phyloP scores from a whole-genome alignment of 2,329 filamentous ascomycete genomes.

The Nectriaceae sp. region DNA sequence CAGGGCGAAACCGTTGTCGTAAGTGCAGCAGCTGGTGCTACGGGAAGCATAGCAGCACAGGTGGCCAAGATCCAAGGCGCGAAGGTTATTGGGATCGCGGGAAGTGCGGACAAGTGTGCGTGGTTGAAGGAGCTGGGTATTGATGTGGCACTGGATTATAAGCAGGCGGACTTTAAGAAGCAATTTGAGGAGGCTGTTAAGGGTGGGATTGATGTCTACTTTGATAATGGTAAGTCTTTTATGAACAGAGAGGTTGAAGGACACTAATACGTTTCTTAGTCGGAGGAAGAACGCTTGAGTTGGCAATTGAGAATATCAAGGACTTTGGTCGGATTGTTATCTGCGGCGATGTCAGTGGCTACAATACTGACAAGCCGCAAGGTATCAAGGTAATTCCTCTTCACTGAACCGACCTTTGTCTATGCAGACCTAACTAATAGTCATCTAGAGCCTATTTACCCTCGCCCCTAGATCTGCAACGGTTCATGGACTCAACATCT shows the following conservation, averaged over 20 bases:
- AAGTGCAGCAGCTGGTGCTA: constrained; percentile 70
- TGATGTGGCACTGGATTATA: background rate
- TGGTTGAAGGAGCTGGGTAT: background rate
- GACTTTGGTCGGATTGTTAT: constrained; percentile 63
- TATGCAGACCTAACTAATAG: constrained; percentile 17
- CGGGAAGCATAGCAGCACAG: constrained; percentile 68
- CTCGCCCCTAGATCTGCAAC: constrained; percentile 53
- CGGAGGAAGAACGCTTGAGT: constrained; percentile 67
- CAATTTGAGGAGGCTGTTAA: background rate
- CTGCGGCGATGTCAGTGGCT: constrained; percentile 68
- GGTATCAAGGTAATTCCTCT: constrained; percentile 45
- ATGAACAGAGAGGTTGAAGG: background rate
- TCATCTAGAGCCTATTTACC: constrained; percentile 42
- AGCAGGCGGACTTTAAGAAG: background rate
- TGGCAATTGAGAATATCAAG: constrained; percentile 62
- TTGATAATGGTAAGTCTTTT: background rate
- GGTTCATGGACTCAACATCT: constrained; percentile 71
- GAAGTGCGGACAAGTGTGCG: background rate
- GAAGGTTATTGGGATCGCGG: background rate
- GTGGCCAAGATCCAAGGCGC: constrained; percentile 67
- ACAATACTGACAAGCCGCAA: constrained; percentile 56
- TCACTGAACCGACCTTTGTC: background rate
- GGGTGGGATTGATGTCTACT: background rate
- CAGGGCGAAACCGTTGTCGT: constrained; percentile 70
- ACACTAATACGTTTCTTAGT: constrained; percentile 34